phyloP scores from a whole-genome alignment of 306 rosid genomes.

The Gastrolobium villosum region DNA sequence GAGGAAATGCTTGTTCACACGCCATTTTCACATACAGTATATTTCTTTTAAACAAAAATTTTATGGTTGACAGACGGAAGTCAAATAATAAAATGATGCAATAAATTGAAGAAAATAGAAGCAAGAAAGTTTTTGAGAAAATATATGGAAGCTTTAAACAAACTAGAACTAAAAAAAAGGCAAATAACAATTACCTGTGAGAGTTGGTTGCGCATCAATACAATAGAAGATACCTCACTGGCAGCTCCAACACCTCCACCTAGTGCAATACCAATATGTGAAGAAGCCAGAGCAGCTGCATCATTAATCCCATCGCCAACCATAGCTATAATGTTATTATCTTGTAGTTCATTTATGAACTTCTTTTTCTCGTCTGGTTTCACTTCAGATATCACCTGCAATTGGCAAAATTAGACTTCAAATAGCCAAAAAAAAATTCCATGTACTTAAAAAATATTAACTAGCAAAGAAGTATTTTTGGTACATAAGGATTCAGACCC shows the following conservation, averaged over 20 bases:
- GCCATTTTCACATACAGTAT: slow-evolving; percentile 8
- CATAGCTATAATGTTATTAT: slow-evolving; percentile 83
- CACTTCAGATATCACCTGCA: slow-evolving; percentile 86
- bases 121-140: background rate
- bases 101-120: slow-evolving; percentile 22
- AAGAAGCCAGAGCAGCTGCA: slow-evolving; percentile 95
- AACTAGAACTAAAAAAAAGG: slow-evolving; percentile 26
- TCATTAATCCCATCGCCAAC: slow-evolving; percentile 99
- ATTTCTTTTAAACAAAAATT: slow-evolving; percentile 26
- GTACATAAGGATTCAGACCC: background rate
- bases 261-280: slow-evolving; percentile 93
- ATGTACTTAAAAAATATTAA: slow-evolving; percentile 4
- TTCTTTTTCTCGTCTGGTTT: slow-evolving; percentile 86
- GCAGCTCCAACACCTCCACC: slow-evolving; percentile 99
- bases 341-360: slow-evolving; percentile 75
- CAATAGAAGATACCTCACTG: slow-evolving; percentile 94
- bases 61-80: slow-evolving; percentile 4
- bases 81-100: slow-evolving; percentile 8
- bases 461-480: slow-evolving; percentile 10
- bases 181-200: slow-evolving; percentile 70
- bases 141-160: slow-evolving; percentile 6
- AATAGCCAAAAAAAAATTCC: background rate
- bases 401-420: slow-evolving; percentile 27
- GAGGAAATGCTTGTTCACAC: background rate
- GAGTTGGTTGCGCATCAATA: slow-evolving; percentile 90